phyloP scores from a whole-genome alignment of 2,329 filamentous ascomycete species.

The Aureobasidium vineae region DNA sequence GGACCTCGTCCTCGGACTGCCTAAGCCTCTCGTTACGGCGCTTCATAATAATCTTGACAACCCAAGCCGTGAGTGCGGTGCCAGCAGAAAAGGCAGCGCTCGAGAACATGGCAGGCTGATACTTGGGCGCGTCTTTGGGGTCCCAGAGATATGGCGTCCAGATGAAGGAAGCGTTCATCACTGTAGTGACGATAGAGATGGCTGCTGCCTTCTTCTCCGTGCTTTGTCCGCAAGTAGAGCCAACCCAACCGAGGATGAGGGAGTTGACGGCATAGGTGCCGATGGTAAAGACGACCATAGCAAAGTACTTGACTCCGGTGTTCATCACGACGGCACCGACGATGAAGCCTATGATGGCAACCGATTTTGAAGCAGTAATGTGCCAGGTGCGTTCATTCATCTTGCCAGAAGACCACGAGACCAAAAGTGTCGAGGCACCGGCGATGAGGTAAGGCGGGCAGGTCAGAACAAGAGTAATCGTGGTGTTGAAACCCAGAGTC shows the following conservation, averaged over 20 bases:
- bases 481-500: conserved; percentile 50
- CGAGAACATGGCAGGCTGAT: conserved; percentile 47
- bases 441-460: conserved; percentile 40
- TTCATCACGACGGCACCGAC: conserved; percentile 42
- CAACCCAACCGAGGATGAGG: conserved; percentile 51
- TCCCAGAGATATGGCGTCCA: conserved; percentile 55
- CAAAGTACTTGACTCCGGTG: conserved; percentile 37
- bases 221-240: conserved; percentile 48
- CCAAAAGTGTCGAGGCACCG: conserved; percentile 35
- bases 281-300: conserved; percentile 33
- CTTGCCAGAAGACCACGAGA: conserved; percentile 40
- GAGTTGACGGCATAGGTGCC: conserved; percentile 49
- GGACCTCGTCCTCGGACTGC: conserved; percentile 35
- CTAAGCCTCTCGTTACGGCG: conserved; percentile 44
- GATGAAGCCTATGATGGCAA: conserved; percentile 42
- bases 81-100: conserved; percentile 47
- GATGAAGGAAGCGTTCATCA: conserved; percentile 51
- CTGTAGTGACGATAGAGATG: conserved; percentile 51
- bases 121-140: conserved; percentile 47
- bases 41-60: conserved; percentile 44
- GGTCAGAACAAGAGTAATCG: conserved; percentile 53
- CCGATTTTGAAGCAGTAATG: conserved; percentile 40
- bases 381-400: conserved; percentile 46
- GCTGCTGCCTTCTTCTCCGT: conserved; percentile 53
- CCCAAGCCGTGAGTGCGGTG: conserved; percentile 47